Conservation (phyloP, 1,139 yeast species). For the Kodamaea alishanica region DNA sequence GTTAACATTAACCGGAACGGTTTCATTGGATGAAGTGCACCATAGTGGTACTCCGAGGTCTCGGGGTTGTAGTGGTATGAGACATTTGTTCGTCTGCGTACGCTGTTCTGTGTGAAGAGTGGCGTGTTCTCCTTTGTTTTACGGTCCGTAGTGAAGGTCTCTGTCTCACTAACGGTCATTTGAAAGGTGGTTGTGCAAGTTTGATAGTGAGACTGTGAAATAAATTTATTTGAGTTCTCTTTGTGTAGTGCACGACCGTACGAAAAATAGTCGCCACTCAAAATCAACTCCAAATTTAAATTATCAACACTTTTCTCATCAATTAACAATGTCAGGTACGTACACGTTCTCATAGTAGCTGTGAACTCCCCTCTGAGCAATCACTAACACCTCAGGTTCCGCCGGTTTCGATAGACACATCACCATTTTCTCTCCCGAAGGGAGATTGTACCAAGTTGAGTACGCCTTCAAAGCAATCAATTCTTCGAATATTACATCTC, state of each 20-base stretch:
- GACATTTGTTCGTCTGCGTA: conserved; percentile 49
- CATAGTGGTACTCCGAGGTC: conserved; percentile 81
- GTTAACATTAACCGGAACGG: conserved; percentile 95
- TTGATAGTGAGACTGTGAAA: too few species aligned
- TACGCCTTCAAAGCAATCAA: conserved; percentile 97
- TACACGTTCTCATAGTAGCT: conserved; percentile 2
- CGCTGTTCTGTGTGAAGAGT: conserved; percentile 43
- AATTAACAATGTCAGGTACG: conserved; percentile 17
- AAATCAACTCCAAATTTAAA: conserved; percentile 5
- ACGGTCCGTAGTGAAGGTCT: conserved; percentile 48
- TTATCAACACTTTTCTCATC: neutral
- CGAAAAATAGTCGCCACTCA: conserved; percentile 2
- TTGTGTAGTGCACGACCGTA: neutral
- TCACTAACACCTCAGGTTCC: conserved; percentile 40
- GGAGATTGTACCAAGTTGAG: conserved; percentile 94
- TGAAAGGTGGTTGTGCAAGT: neutral
- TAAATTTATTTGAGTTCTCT: too few species aligned
- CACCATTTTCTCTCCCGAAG: conserved; percentile 97
- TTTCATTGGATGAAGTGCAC: conserved; percentile 95
- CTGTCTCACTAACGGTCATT: conserved; percentile 16
- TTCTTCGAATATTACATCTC: conserved; percentile 82
- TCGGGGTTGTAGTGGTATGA: conserved; percentile 88
- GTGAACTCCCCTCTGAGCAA: too few species aligned
- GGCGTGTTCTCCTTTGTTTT: conserved; percentile 61
- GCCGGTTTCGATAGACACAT: conserved; percentile 98